Evolutionary conservation across 2,329 filamentous ascomycete genomes (phyloP), one percentile per base, ranked within the genome.

Genomic region (Drechslerella dactyloides): DNA sequence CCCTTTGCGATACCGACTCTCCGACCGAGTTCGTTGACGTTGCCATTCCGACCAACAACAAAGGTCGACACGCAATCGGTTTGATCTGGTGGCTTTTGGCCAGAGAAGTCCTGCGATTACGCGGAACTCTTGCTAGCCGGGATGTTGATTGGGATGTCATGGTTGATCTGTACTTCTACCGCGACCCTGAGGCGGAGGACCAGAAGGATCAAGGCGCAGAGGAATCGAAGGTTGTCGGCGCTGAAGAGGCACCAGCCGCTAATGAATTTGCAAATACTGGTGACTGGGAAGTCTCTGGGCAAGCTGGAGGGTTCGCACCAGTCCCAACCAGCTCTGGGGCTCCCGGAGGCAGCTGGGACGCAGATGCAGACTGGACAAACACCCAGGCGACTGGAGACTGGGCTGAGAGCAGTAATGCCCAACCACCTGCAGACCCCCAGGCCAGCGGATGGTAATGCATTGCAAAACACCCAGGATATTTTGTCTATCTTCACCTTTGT

Each of bases 121-220:
- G 94, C 79, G 94, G 96, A 79, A 97, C 93, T 81, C 91, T 99
- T 81, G 90, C 91, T 82, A 91, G 87, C 86, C 92, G 94, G 82
- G 94, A 99, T 85, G 89, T 90, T 75, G 90, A 96, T 82, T 99
- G 94, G 94, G 94, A 99, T 82, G 90, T 96, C 84, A 97, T 99
- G 89, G 91, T 96, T 80, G 94, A 99, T 89, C 85, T 99, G 80
- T 99, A 99, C 91, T 99, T 99, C 89, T 97, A 99, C 90, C 94
- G 96, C 82, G 96, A 99, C 84, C 94, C 96, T 79, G 94, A 99
- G 85, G 92, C 93, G 78, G 94, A 99, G 88, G 94, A 96, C 82
- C 93, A 96, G 88, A 96, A 99, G 85, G 96, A 97, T 80, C 80
- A 83, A 82, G 85, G 89, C 77, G 90, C 90, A 81, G 90, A 93